Conservation (phyloP, 148 eudicot species). For the Arbutus unedo region DNA sequence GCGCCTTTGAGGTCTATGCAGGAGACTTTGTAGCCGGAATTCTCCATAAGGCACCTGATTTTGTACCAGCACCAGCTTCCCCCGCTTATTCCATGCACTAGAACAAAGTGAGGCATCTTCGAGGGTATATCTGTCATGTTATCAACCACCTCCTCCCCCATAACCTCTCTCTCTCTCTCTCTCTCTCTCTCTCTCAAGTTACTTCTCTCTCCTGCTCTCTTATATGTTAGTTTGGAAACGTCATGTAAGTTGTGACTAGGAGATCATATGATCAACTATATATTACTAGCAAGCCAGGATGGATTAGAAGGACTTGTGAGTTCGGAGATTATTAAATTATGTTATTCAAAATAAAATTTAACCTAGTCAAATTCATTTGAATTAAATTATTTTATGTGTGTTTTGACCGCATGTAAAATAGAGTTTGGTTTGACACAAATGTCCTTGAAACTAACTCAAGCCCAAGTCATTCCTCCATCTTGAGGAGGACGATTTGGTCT, state of each 20-base stretch:
- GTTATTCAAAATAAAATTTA: no score
- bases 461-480: no score
- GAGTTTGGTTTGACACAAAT: no score
- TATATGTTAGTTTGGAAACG: background rate
- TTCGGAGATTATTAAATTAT: no score
- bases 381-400: no score
- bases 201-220: background rate
- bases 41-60: conserved; percentile 55
- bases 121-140: conserved; percentile 25
- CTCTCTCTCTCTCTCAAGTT: background rate
- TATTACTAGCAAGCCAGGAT: no score
- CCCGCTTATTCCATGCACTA: conserved; percentile 67
- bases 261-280: no score
- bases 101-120: conserved; percentile 50
- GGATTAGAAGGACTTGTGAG: no score
- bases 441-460: no score
- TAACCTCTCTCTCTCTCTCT: background rate
- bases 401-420: no score
- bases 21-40: conserved; percentile 53
- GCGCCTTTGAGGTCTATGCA: conserved; percentile 70
- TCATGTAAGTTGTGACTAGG: background rate
- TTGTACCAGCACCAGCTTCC: conserved; percentile 96
- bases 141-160: conserved; percentile 27
- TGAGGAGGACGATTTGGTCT: no score
- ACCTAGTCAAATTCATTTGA: no score